These are phyloP conservation scores for Chaetomidium leptoderma DNA, from an alignment of 495 filamentous ascomycete species.

Conservation along the genomic window DNA sequence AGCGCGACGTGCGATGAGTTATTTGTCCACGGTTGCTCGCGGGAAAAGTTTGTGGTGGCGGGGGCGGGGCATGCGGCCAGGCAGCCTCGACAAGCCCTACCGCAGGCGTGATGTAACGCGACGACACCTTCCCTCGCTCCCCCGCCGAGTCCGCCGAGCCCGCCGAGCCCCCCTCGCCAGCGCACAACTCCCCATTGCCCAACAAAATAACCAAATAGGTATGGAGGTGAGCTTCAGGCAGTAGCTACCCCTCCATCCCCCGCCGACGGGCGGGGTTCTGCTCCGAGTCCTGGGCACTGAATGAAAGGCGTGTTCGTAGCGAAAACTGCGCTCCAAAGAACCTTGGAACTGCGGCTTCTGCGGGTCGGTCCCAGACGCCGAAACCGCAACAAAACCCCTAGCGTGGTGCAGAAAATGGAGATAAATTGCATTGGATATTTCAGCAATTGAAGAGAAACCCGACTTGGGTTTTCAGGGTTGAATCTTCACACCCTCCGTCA, in stretches of 20 bases:
- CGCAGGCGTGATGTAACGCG: constrained; percentile 15
- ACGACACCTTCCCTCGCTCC: constrained; percentile 6
- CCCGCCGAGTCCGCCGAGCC: too few relatives aligned
- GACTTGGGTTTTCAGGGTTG: not conserved
- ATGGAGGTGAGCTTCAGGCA: not conserved
- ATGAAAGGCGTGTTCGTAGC: constrained; percentile 3
- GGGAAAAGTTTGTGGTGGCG: not conserved
- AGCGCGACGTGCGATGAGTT: constrained; percentile 13
- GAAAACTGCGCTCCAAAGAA: constrained; percentile 25
- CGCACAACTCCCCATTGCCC: not conserved
- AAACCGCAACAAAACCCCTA: not conserved
- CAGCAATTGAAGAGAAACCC: not conserved
- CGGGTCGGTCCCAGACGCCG: constrained; percentile 11
- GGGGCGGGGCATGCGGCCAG: constrained; percentile 2
- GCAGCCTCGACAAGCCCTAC: constrained; percentile 16
- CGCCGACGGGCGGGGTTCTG: constrained; percentile 16
- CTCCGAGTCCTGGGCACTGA: too few relatives aligned
- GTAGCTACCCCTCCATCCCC: constrained; percentile 8
- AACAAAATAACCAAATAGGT: not conserved
- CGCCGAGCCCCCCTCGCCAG: constrained; percentile 9
- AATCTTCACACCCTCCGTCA: not conserved
- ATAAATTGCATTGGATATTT: constrained; percentile 1
- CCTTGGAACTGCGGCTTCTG: not conserved
- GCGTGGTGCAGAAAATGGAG: not conserved
- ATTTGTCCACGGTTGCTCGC: constrained; percentile 15